Percentiles rank a stretch among this genome's conserved stretches.
Conservation (phyloP, 1,139 yeast species). For the Debaryomyces psychrophilus region DNA sequence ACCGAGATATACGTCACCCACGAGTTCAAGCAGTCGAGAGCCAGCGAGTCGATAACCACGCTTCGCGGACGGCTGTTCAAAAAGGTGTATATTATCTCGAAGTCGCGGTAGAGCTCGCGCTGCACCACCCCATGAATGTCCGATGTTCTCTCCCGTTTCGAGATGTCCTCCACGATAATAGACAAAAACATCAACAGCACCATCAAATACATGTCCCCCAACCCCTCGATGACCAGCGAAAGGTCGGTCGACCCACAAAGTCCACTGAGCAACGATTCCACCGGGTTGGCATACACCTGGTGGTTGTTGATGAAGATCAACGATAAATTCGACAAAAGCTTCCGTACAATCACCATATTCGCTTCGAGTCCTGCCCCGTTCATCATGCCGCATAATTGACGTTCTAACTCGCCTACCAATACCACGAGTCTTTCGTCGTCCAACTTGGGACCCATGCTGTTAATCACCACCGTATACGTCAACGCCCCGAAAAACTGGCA, state of each 20-base stretch:
- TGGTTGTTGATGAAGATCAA: constrained; percentile 47
- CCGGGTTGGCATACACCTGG: constrained; percentile 20
- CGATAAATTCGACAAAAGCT: constrained; percentile 55
- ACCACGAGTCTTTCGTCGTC: constrained; percentile 13
- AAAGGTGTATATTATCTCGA: constrained; percentile 11
- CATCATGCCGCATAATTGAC: constrained; percentile 9
- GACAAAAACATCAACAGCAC: constrained; percentile 40
- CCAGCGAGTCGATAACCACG: constrained; percentile 21
- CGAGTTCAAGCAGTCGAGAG: constrained; percentile 36
- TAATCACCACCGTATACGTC: constrained; percentile 62
- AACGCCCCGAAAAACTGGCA: constrained; percentile 75
- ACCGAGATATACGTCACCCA: constrained; percentile 38
- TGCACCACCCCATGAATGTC: constrained; percentile 35
- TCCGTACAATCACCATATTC: constrained; percentile 33
- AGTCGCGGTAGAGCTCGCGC: constrained; percentile 25
- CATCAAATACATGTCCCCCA: constrained; percentile 12
- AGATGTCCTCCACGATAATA: constrained; percentile 59
- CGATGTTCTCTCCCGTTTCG: constrained; percentile 33
- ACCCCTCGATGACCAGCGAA: not conserved
- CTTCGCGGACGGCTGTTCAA: constrained; percentile 13
- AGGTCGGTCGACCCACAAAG: constrained; percentile 1
- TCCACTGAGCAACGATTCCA: constrained; percentile 13
- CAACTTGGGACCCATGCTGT: constrained; percentile 30
- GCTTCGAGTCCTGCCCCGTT: constrained; percentile 13
- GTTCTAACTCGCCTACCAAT: constrained; percentile 15